Evolutionary conservation across 805 yeast species (phyloP).

Genomic region (Teunomyces panamensis): DNA sequence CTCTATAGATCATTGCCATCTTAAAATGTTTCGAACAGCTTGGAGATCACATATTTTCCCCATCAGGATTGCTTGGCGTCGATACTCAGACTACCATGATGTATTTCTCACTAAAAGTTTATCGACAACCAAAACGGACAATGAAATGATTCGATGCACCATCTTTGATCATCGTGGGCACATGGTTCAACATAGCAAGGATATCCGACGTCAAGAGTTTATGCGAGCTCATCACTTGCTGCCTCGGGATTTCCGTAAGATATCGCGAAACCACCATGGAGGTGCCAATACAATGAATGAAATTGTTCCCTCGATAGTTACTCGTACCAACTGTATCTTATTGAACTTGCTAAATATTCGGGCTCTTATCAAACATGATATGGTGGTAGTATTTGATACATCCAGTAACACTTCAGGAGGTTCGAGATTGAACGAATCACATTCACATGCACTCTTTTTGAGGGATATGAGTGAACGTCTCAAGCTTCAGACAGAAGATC

Average conservation of each 20-base stretch:
- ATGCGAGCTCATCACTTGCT: constrained; percentile 45
- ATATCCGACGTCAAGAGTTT: constrained; percentile 40
- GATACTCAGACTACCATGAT: constrained; percentile 8
- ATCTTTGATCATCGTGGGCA: constrained; percentile 48
- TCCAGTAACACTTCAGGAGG: constrained; percentile 13
- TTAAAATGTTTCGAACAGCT: not conserved
- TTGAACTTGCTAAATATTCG: constrained; percentile 48
- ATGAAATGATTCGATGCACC: constrained; percentile 44
- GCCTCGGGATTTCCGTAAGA: constrained; percentile 58
- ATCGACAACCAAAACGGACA: constrained; percentile 18
- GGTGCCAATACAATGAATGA: constrained; percentile 29
- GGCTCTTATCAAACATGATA: constrained; percentile 52
- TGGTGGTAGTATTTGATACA: constrained; percentile 46
- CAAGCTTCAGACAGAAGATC: constrained; percentile 27
- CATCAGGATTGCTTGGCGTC: not conserved
- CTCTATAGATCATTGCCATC: not conserved
- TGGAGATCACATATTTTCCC: not conserved
- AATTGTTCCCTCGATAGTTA: constrained; percentile 55
- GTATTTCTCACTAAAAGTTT: constrained; percentile 20
- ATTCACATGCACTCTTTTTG: constrained; percentile 42
- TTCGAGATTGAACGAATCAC: constrained; percentile 44
- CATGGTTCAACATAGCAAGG: constrained; percentile 44
- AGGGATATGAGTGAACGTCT: constrained; percentile 41
- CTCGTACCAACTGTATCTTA: constrained; percentile 45
- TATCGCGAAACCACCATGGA: constrained; percentile 30